These are phyloP conservation scores for Posidonia australis DNA, from an alignment of 106 monocot species.

Conservation along the genomic window DNA sequence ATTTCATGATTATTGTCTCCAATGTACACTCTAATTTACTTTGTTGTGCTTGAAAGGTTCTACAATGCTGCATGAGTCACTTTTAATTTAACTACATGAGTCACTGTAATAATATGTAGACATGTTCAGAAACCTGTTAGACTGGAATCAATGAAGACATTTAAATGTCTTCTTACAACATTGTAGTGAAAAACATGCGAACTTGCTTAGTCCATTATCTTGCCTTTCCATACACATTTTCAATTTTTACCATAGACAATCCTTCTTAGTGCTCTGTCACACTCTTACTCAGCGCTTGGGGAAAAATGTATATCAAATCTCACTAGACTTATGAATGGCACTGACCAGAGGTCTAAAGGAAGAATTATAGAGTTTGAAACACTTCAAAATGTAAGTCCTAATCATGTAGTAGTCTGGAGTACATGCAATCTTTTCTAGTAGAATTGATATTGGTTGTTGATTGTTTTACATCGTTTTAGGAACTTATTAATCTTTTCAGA, in stretches of 20 bases:
- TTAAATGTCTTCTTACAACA: no score
- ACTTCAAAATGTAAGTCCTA: conserved; percentile 40
- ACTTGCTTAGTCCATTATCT: not conserved
- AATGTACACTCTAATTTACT: not conserved
- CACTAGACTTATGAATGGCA: conserved; percentile 38
- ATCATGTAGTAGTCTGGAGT: not conserved
- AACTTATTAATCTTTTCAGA: conserved; percentile 47
- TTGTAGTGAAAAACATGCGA: not conserved
- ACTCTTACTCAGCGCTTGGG: conserved; percentile 59
- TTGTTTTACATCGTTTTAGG: conserved; percentile 23
- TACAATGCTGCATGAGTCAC: no score
- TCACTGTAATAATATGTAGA: no score
- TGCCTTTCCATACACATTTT: not conserved
- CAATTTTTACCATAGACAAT: not conserved
- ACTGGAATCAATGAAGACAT: no score
- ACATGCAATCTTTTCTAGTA: not conserved
- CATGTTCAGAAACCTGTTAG: no score
- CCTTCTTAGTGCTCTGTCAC: conserved; percentile 61
- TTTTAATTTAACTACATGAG: no score
- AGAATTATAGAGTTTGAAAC: conserved; percentile 39
- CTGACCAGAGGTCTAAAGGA: conserved; percentile 40
- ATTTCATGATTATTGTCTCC: not conserved
- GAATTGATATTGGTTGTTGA: not conserved
- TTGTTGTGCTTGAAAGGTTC: conserved; percentile 40
- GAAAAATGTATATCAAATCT: conserved; percentile 65